phyloP scores from a whole-genome alignment of 371 early-diverging fungal genomes.

The Mucor irregularis region DNA sequence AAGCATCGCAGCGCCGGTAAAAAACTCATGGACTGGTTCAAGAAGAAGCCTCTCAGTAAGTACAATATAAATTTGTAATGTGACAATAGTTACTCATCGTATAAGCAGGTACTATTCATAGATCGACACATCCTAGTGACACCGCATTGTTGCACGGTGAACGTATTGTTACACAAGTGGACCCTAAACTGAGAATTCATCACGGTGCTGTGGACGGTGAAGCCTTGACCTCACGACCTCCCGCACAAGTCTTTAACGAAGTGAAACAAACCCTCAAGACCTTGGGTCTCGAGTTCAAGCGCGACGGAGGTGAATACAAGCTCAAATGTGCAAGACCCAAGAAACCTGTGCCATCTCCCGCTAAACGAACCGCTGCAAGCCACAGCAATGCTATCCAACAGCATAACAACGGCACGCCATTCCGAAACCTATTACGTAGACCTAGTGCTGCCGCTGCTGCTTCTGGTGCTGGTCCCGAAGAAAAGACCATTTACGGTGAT shows the following conservation, averaged over 20 bases:
- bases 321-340: constrained; percentile 70
- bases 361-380: no score
- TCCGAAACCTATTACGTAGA: constrained; percentile 39
- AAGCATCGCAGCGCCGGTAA: constrained; percentile 57
- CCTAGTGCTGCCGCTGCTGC: constrained; percentile 18
- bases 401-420: constrained; percentile 12
- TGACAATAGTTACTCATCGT: neutral
- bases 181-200: constrained; percentile 70
- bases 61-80: neutral
- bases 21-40: constrained; percentile 73
- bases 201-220: constrained; percentile 81
- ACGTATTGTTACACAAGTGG: neutral
- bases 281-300: constrained; percentile 73
- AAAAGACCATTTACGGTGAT: constrained; percentile 82
- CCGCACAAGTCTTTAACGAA: constrained; percentile 68
- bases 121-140: constrained; percentile 9
- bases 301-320: constrained; percentile 70
- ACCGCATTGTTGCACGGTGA: neutral
- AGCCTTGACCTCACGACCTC: constrained; percentile 73
- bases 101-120: constrained; percentile 12
- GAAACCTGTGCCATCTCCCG: neutral
- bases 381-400: neutral
- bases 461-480: neutral
- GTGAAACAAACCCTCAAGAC: constrained; percentile 63
- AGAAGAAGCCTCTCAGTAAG: constrained; percentile 65